A percentile compares a stretch with the other conserved stretches of the same genome.
Evolutionary conservation across 176 grass and related monocot genomes (phyloP).

Genomic region (Lolium rigidum): DNA sequence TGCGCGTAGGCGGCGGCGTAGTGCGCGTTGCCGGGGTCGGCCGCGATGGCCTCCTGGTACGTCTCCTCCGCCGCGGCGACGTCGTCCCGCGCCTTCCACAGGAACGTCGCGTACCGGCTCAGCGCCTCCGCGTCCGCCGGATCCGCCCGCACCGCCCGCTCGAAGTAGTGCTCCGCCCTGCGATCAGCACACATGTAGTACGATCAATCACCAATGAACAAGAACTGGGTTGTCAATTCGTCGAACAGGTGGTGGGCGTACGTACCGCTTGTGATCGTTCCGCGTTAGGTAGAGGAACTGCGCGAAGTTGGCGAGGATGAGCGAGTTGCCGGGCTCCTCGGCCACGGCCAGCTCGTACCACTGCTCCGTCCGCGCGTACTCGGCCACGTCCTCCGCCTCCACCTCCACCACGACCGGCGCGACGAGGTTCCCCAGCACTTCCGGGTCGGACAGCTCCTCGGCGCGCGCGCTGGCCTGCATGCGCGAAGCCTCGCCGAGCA

Average conservation of each 20-base stretch:
- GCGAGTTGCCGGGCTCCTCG: conserved; percentile 70
- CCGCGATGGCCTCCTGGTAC: conserved; percentile 73
- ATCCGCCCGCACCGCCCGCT: conserved; percentile 58
- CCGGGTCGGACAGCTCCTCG: conserved; percentile 56
- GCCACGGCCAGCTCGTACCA: conserved; percentile 64
- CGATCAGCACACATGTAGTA: not conserved
- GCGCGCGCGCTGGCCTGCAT: conserved; percentile 56
- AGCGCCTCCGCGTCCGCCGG: conserved; percentile 74
- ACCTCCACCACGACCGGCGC: conserved; percentile 65
- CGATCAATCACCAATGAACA: not conserved
- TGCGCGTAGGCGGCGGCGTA: conserved; percentile 83
- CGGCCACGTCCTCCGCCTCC: conserved; percentile 55
- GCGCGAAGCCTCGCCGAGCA: conserved; percentile 59
- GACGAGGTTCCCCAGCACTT: conserved; percentile 57
- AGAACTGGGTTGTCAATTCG: not conserved
- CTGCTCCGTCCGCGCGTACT: conserved; percentile 56
- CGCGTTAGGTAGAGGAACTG: conserved; percentile 82
- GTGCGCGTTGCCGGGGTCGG: conserved; percentile 74
- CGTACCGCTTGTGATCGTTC: conserved; percentile 62
- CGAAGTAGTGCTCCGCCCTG: conserved; percentile 91
- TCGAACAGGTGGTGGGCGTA: conserved; percentile 51
- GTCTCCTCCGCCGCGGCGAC: conserved; percentile 69
- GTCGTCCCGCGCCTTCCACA: conserved; percentile 82
- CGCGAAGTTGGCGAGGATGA: conserved; percentile 88
- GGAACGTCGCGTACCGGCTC: conserved; percentile 81